Percentiles rank a stretch among this genome's conserved stretches.
phyloP scores from a whole-genome alignment of 2,329 filamentous ascomycete genomes.

The Phialophora chinensis region DNA sequence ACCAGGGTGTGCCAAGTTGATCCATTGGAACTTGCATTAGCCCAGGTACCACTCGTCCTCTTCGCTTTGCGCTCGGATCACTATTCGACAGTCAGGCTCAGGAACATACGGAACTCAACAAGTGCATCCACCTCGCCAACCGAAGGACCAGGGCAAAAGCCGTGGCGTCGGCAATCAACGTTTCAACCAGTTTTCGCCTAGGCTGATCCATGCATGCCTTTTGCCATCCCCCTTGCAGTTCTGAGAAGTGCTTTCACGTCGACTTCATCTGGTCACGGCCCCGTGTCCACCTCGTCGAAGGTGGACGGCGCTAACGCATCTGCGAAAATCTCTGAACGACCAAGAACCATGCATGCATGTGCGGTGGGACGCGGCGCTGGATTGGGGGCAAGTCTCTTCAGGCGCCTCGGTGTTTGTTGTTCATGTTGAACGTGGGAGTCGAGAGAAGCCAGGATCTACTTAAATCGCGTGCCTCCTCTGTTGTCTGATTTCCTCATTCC shows the following conservation, averaged over 20 bases:
- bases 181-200: constrained; percentile 30
- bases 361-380: constrained; percentile 24
- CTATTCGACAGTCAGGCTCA: constrained; percentile 32
- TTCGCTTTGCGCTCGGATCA: constrained; percentile 36
- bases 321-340: constrained; percentile 37
- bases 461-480: constrained; percentile 32
- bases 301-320: constrained; percentile 31
- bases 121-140: constrained; percentile 20
- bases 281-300: constrained; percentile 27
- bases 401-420: constrained; percentile 33
- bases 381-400: constrained; percentile 15
- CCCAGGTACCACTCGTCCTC: constrained; percentile 15
- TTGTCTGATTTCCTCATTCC: constrained; percentile 34
- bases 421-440: constrained; percentile 10
- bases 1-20: constrained; percentile 25
- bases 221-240: constrained; percentile 20
- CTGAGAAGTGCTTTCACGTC: constrained; percentile 17
- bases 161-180: constrained; percentile 25
- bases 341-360: constrained; percentile 24
- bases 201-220: constrained; percentile 18
- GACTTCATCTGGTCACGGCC: constrained; percentile 16
- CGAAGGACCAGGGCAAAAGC: constrained; percentile 13
- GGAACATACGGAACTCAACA: constrained; percentile 22
- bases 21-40: constrained; percentile 36
- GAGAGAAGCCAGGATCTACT: constrained; percentile 29